These are phyloP conservation scores for Anthracocystis setariae DNA, from an alignment of 1,284 basidiomycete genomes.

Conservation along the genomic window DNA sequence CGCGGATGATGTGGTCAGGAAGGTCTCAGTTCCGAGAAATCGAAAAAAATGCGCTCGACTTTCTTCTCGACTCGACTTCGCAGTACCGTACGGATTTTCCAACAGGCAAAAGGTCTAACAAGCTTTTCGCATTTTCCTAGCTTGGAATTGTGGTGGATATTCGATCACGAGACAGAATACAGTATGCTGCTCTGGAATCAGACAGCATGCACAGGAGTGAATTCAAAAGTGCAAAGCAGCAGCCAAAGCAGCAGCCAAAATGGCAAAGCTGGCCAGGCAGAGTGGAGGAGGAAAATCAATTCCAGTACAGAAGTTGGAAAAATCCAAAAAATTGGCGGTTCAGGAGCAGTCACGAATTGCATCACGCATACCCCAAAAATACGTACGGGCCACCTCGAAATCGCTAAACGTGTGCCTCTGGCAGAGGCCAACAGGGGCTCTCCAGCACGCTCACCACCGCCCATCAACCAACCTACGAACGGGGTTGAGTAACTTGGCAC, in stretches of 20 bases:
- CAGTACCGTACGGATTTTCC: constrained; percentile 5
- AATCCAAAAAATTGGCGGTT: neutral
- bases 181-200: neutral
- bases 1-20: too few relatives aligned
- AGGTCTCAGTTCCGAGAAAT: neutral
- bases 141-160: neutral
- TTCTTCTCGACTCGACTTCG: constrained; percentile 1
- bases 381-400: constrained; percentile 34
- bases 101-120: neutral
- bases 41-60: constrained; percentile 8
- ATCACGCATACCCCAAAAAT: constrained; percentile 2
- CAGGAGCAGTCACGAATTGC: constrained; percentile 2
- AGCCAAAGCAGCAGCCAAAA: too few relatives aligned
- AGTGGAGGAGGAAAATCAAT: constrained; percentile 20
- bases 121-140: too few relatives aligned
- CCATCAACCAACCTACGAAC: neutral
- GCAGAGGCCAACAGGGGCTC: constrained; percentile 1
- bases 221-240: constrained; percentile 3
- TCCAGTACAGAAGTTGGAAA: neutral
- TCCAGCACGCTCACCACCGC: neutral
- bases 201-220: too few relatives aligned
- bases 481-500: constrained; percentile 2
- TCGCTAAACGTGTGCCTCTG: neutral
- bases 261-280: too few relatives aligned
- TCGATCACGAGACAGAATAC: constrained; percentile 10